Percentiles rank a stretch among this genome's conserved stretches.
These are phyloP conservation scores for Psilocybe subaeruginosa DNA, from an alignment of 768 basidiomycete species.

Conservation along the genomic window DNA sequence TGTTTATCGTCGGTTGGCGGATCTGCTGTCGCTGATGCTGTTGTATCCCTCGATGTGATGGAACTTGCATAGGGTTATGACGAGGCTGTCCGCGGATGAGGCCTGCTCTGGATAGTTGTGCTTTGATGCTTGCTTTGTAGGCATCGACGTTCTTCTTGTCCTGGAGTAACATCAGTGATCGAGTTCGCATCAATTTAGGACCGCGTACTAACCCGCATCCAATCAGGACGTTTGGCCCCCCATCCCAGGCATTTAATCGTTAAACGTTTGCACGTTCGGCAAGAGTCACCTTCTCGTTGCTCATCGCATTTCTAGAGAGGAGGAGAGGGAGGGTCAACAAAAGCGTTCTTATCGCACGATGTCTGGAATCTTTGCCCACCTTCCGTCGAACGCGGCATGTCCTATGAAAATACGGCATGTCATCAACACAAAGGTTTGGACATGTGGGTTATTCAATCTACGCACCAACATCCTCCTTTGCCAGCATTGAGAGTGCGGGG, in stretches of 20 bases:
- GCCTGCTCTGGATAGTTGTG: constrained; percentile 74
- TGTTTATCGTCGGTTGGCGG: constrained; percentile 6
- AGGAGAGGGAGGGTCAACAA: constrained; percentile 6
- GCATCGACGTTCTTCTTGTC: constrained; percentile 82
- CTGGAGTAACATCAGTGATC: constrained; percentile 39
- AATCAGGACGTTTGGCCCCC: constrained; percentile 85
- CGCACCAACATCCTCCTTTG: constrained; percentile 83
- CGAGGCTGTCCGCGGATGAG: constrained; percentile 85
- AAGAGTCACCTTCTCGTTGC: constrained; percentile 78
- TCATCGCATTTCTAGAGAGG: constrained; percentile 82
- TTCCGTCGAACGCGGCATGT: constrained; percentile 85
- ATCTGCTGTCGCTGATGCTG: constrained; percentile 21
- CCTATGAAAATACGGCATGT: constrained; percentile 43
- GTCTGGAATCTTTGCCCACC: constrained; percentile 42
- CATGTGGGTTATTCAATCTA: constrained; percentile 15
- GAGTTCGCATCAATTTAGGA: constrained; percentile 3
- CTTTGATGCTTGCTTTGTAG: constrained; percentile 85
- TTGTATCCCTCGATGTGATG: constrained; percentile 22
- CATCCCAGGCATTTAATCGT: constrained; percentile 85
- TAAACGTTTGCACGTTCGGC: constrained; percentile 79
- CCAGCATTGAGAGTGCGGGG: constrained; percentile 57
- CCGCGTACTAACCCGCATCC: constrained; percentile 69
- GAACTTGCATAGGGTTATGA: constrained; percentile 48
- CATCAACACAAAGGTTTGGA: constrained; percentile 12
- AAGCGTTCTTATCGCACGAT: constrained; percentile 11